A percentile compares a stretch with the other conserved stretches of the same genome.
Evolutionary conservation across 495 filamentous ascomycete species (phyloP).

Genomic region (Lophiostoma macrostomum): DNA sequence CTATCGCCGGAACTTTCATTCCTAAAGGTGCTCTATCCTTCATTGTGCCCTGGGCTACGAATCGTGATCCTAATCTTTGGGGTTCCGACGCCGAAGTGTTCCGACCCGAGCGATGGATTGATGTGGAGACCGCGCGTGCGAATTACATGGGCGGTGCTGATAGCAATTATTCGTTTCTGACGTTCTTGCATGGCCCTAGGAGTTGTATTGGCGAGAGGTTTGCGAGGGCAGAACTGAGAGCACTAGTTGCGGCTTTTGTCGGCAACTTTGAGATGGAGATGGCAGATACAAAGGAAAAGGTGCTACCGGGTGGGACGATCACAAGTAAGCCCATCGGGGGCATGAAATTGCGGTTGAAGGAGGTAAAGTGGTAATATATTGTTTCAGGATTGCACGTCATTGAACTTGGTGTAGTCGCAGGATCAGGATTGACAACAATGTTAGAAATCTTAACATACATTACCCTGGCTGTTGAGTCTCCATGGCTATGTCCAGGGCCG

Average conservation of each 20-base stretch:
- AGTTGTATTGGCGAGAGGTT: conserved; percentile 40
- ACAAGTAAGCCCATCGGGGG: conserved; percentile 35
- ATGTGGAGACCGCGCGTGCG: conserved; percentile 19
- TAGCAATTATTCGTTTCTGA: conserved; percentile 35
- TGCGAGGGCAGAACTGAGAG: conserved; percentile 36
- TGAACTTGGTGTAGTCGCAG: too few species aligned
- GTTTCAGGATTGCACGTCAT: too few species aligned
- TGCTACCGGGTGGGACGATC: conserved; percentile 29
- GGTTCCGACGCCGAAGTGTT: conserved; percentile 33
- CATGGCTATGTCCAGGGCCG: too few species aligned
- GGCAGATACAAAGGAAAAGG: conserved; percentile 30
- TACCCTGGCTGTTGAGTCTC: too few species aligned
- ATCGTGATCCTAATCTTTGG: conserved; percentile 36
- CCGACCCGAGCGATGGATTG: conserved; percentile 39
- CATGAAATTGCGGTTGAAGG: conserved; percentile 29
- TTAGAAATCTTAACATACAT: too few species aligned
- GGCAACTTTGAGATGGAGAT: conserved; percentile 32
- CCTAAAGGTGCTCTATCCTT: conserved; percentile 32
- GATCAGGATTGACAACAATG: too few species aligned
- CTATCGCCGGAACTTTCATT: conserved; percentile 35
- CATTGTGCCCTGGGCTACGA: conserved; percentile 38
- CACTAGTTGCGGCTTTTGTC: conserved; percentile 34
- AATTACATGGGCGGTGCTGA: conserved; percentile 30
- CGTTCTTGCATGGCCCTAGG: conserved; percentile 39
- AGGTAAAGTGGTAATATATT: conserved; percentile 7